A percentile compares a stretch with the other conserved stretches of the same genome.
Conservation (phyloP, 1,284 basidiomycete species). For the Ustilago bromivora region DNA sequence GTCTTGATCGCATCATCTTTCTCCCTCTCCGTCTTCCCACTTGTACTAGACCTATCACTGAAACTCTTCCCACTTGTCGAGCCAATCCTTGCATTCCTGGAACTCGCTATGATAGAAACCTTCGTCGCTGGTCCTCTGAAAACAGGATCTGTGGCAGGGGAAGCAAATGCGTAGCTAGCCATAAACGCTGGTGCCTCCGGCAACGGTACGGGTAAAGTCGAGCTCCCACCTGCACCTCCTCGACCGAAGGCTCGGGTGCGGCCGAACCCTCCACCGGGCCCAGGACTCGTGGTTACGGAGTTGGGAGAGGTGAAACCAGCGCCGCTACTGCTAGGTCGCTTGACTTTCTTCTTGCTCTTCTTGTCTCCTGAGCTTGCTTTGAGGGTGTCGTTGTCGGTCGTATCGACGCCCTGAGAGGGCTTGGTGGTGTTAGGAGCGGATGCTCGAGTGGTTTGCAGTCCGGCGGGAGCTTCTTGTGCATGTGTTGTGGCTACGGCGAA, state of each 20-base stretch:
- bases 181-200: constrained; percentile 33
- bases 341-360: constrained; percentile 26
- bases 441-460: constrained; percentile 34
- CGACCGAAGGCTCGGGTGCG: constrained; percentile 22
- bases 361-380: constrained; percentile 11
- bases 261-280: neutral
- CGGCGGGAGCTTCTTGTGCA: constrained; percentile 44
- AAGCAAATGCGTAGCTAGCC: constrained; percentile 22
- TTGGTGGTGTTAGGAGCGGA: constrained; percentile 16
- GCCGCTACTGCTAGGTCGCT: constrained; percentile 37
- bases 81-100: constrained; percentile 11
- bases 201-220: constrained; percentile 4
- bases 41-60: constrained; percentile 22
- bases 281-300: neutral
- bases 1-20: constrained; percentile 4
- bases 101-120: constrained; percentile 14
- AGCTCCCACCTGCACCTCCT: constrained; percentile 12
- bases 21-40: constrained; percentile 23
- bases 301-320: constrained; percentile 8
- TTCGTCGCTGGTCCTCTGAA: constrained; percentile 27
- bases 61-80: constrained; percentile 17
- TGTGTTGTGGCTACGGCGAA: constrained; percentile 25
- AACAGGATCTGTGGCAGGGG: constrained; percentile 15
- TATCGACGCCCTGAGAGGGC: neutral
- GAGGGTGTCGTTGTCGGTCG: neutral